Base-by-base conservation (phyloP, 129 eudicot species). In the Flaveria linearis region DNA sequence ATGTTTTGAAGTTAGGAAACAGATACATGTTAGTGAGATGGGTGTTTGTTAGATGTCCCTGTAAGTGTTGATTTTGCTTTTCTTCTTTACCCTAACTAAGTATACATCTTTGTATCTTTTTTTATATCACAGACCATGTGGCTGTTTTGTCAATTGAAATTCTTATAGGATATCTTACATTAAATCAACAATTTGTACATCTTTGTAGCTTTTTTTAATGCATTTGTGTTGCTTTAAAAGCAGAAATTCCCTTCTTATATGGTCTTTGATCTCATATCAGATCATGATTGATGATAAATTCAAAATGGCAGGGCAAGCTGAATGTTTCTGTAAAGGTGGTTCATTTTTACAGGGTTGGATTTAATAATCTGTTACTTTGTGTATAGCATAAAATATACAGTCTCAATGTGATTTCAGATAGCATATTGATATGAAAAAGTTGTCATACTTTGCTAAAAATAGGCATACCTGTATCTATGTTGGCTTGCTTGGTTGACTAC, bases 11-110 rank as follows among this genome's bases (percentile, higher is more conserved):
- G 23, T 68, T 30, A 18, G 16, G 50, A 36, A 36, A 65, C 25
- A 39, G 16, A 33, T 65, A 65, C 18, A 65, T 16, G 11, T 39
- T n/a, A 2, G 42, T n/a, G 71, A 65, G 25, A 9, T n/a, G 25
- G 25, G 15, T 65, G 50, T 65, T 65, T 39, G 18, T 65, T 49
- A 65, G 53, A 42, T 17, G 16, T 18, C 26, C 72, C 72, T 68
- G 41, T 20, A 12, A 17, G 39, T 10, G 7, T 57, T 22, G 57
- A 20, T 50, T 50, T 50, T 14, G 56, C 18, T 51, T 51, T 51
- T 17, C 57, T 51, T 5, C 57, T 51, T 51, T 51, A 51, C 15
- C 53, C 53, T 2, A 47, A 45, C 53, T 47, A 47, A 47, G 22
- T 5, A 14, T n/a, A n/a, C n/a, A n/a, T n/a, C n/a, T n/a, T n/a